Base-by-base conservation (phyloP, 257 asterid genomes). In the Scutellaria barbata region DNA sequence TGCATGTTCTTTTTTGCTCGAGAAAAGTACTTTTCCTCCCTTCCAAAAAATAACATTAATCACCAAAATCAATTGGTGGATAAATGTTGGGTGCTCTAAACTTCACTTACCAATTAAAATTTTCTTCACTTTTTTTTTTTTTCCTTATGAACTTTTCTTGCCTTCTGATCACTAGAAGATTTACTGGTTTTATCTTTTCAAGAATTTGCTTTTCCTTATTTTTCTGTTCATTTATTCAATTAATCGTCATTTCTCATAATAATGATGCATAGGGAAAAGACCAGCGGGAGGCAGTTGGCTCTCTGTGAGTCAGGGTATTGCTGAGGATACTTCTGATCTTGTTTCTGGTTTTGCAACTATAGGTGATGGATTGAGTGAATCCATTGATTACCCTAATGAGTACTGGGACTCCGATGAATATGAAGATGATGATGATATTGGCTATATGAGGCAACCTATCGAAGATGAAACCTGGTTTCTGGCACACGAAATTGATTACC, bases 391-490 rank as follows among this genome's bases (percentile, higher is more conserved):
- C 76, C 95, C 95, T 25, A 91, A 89, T 62, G 96, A 94, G 72
- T 91, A 91, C 62, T 94, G 96, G 98, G 98, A 94, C 79, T 94
- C 98, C 17, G 98, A 94, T 81, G 97, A 94, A 76, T 94, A 91
- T 67, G 97, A 91, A 66, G 99, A 94, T 37, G 99, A 91, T 10
- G 97, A 94, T 40, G 99, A 94, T 76, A 93, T 88, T 58, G 98
- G 98, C 69, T 92, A 90, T 79, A 90, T 84, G 85, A 87, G 98
- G 77, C 97, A 90, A 78, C 98, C 97, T 71, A 92, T 92, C 47
- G 97, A 92, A 80, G 98, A 92, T 18, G 98, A 92, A 79, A 74
- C 88, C 51, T 92, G 98, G 97, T 92, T 92, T 88, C 79, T 92
- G 71, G 97, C 97, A 5, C 97, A 92, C 79, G 98, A 92, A 84